These are phyloP conservation scores for Fusarium kyushuense DNA, from an alignment of 2,329 filamentous ascomycete species.

Conservation along the genomic window DNA sequence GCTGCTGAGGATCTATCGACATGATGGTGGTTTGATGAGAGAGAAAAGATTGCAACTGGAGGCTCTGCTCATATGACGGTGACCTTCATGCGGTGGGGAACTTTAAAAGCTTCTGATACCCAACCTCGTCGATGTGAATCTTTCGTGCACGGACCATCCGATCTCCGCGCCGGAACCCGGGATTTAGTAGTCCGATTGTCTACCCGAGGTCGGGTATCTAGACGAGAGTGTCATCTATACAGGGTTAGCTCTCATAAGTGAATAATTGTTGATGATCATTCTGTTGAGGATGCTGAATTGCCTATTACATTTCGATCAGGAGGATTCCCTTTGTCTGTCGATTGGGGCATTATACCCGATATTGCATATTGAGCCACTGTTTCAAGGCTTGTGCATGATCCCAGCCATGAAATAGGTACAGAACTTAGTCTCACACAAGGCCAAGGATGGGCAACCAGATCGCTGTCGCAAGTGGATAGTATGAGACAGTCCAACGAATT, in stretches of 20 bases:
- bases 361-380: neutral
- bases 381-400: neutral
- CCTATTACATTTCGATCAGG: neutral
- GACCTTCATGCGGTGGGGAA: conserved; percentile 48
- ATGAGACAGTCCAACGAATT: neutral
- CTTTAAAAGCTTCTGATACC: conserved; percentile 42
- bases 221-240: conserved; percentile 14
- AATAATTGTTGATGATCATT: neutral
- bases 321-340: neutral
- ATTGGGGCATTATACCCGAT: neutral
- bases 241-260: neutral
- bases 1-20: conserved; percentile 83
- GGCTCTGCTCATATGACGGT: conserved; percentile 49
- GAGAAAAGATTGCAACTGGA: conserved; percentile 40
- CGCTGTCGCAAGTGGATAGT: neutral
- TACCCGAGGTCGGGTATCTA: conserved; percentile 35
- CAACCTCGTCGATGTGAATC: conserved; percentile 39
- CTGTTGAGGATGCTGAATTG: neutral
- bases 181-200: conserved; percentile 26
- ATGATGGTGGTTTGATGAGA: conserved; percentile 61
- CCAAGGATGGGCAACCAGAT: neutral
- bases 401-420: neutral
- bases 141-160: conserved; percentile 41
- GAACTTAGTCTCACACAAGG: neutral
- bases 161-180: conserved; percentile 40